Conservation (phyloP, 306 rosid genomes). For the Dryas alaskensis region DNA sequence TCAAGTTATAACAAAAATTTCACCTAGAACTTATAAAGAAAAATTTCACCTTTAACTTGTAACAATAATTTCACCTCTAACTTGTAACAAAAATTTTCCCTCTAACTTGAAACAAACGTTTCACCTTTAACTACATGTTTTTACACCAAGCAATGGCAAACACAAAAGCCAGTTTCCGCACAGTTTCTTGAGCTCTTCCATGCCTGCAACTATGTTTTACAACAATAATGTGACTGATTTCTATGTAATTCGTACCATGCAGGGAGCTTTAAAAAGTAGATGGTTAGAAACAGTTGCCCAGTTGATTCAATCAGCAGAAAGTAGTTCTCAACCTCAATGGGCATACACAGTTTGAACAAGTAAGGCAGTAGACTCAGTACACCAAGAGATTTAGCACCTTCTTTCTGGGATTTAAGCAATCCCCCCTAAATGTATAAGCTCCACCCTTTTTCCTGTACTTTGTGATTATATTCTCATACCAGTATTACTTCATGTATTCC, state of each 20-base stretch:
- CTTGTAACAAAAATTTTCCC: not conserved
- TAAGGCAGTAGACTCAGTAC: not conserved
- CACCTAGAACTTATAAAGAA: too few relatives aligned
- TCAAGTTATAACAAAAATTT: too few relatives aligned
- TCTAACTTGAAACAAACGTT: not conserved
- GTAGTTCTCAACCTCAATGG: not conserved
- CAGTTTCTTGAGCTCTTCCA: not conserved
- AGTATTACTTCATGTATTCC: constrained; percentile 63
- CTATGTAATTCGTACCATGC: not conserved
- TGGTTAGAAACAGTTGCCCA: too few relatives aligned
- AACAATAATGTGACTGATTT: not conserved
- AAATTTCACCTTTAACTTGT: too few relatives aligned
- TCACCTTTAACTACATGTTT: not conserved
- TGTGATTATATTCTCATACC: constrained; percentile 22
- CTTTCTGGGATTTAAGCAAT: constrained; percentile 24
- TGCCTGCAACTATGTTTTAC: not conserved
- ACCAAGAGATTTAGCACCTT: not conserved
- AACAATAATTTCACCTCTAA: too few relatives aligned
- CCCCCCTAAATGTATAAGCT: not conserved
- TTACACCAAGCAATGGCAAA: not conserved
- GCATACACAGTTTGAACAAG: not conserved
- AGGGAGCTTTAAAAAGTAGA: not conserved
- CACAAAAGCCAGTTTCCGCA: not conserved
- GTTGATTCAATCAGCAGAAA: not conserved
- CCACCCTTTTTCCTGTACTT: constrained; percentile 19